Percentiles rank a stretch among this genome's conserved stretches.
Conservation (phyloP, 2,329 filamentous ascomycete species). For the Pestalotiopsis sp. region DNA sequence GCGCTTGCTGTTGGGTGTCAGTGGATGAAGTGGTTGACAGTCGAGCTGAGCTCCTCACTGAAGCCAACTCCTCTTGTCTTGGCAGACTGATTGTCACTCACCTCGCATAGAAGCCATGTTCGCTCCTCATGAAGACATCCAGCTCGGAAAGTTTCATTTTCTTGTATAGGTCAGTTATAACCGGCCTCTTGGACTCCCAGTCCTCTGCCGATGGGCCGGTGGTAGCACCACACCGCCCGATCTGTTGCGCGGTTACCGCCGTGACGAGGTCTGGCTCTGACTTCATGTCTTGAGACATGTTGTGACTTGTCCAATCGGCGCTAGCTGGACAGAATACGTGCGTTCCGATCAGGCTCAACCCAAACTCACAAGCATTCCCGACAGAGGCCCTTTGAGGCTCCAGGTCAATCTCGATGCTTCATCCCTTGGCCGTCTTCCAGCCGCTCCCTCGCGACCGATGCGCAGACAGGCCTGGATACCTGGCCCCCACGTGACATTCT, state of each 20-base stretch:
- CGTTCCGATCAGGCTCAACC: background rate
- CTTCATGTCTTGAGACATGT: background rate
- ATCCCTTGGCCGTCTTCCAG: background rate
- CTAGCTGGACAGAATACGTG: background rate
- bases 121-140: constrained; percentile 5
- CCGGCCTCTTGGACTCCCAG: background rate
- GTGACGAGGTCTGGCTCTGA: background rate
- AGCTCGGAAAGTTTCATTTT: background rate
- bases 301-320: constrained; percentile 2
- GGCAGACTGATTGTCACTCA: background rate
- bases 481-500: background rate
- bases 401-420: background rate
- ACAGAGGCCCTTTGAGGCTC: background rate
- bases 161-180: constrained; percentile 6
- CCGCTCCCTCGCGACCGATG: background rate
- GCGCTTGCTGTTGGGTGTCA: background rate
- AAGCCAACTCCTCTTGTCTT: background rate
- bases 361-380: background rate
- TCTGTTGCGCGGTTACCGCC: background rate
- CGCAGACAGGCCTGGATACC: background rate
- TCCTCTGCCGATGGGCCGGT: constrained; percentile 6
- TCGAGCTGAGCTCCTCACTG: background rate
- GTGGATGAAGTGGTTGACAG: background rate
- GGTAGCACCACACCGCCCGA: background rate
- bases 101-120: constrained; percentile 5